Conservation (phyloP, 2,329 filamentous ascomycete species). For the Thielaviopsis euricoi region DNA sequence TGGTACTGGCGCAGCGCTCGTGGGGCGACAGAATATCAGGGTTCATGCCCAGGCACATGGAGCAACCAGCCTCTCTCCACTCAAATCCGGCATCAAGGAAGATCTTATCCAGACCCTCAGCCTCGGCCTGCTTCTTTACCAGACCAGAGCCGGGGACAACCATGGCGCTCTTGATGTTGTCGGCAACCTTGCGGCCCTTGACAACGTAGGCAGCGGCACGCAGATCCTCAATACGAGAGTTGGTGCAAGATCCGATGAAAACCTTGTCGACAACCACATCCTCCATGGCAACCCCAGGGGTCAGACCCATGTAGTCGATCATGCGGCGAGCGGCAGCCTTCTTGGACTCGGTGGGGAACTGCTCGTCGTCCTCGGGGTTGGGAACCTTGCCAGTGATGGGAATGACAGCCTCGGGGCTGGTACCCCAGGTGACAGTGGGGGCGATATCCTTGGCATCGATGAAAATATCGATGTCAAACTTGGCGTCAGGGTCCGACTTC, state of each 20-base stretch:
- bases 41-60: slow-evolving; percentile 99
- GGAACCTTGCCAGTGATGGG: slow-evolving; percentile 86
- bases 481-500: slow-evolving; percentile 71
- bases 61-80: slow-evolving; percentile 96
- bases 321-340: slow-evolving; percentile 65
- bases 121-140: slow-evolving; percentile 81
- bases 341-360: slow-evolving; percentile 64
- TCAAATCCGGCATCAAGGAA: slow-evolving; percentile 88
- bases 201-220: slow-evolving; percentile 74
- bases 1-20: slow-evolving; percentile 89
- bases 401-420: slow-evolving; percentile 89
- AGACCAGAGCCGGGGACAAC: slow-evolving; percentile 91
- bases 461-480: slow-evolving; percentile 77
- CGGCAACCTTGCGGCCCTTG: slow-evolving; percentile 69
- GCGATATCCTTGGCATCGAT: slow-evolving; percentile 87
- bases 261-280: slow-evolving; percentile 90
- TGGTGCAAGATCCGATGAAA: slow-evolving; percentile 96
- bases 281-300: slow-evolving; percentile 72
- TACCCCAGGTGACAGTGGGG: slow-evolving; percentile 93
- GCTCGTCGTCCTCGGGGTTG: slow-evolving; percentile 48
- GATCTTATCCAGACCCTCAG: slow-evolving; percentile 83
- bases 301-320: slow-evolving; percentile 92
- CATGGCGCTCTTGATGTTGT: slow-evolving; percentile 87
- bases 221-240: slow-evolving; percentile 90
- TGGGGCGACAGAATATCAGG: slow-evolving; percentile 85